These are phyloP conservation scores for Phytophthora meadii DNA, from an alignment of 352 stramenopile species.

Conservation along the genomic window DNA sequence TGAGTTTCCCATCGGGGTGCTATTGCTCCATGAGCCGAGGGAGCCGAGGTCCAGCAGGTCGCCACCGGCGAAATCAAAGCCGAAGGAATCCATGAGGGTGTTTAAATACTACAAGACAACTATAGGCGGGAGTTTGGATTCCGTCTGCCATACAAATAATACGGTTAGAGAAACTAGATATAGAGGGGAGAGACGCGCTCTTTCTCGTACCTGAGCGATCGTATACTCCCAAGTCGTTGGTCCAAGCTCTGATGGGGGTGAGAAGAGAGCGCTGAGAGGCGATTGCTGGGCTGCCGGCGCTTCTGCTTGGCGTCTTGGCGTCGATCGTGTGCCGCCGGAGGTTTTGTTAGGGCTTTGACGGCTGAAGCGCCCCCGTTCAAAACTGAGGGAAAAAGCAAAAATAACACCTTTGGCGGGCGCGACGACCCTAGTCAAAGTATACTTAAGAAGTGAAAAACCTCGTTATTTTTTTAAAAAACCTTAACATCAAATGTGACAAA, in stretches of 20 bases:
- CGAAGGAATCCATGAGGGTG: slow-evolving; percentile 79
- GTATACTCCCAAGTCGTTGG: slow-evolving; percentile 1
- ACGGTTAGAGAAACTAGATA: too few relatives aligned
- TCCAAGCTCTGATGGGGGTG: slow-evolving; percentile 1
- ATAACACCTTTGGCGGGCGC: slow-evolving; percentile 38
- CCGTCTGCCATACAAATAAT: slow-evolving; percentile 7
- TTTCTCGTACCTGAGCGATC: not conserved
- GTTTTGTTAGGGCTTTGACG: slow-evolving; percentile 28
- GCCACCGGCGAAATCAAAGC: slow-evolving; percentile 80
- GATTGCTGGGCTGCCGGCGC: not conserved
- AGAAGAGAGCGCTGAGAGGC: slow-evolving; percentile 7
- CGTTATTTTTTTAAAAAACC: slow-evolving; percentile 38
- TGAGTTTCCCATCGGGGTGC: slow-evolving; percentile 73
- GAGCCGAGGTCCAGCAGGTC: slow-evolving; percentile 82
- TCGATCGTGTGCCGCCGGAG: slow-evolving; percentile 25
- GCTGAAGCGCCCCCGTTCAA: slow-evolving; percentile 41
- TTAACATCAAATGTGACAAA: slow-evolving; percentile 22
- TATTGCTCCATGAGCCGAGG: slow-evolving; percentile 72
- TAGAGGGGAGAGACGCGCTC: too few relatives aligned
- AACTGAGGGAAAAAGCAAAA: slow-evolving; percentile 53
- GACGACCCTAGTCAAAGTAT: slow-evolving; percentile 29
- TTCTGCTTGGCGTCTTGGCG: slow-evolving; percentile 10
- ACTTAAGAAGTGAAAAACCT: slow-evolving; percentile 37
- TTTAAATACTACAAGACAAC: slow-evolving; percentile 46
- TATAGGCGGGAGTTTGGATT: slow-evolving; percentile 7